Base-by-base conservation (phyloP, 2,329 filamentous ascomycete species). In the Claviceps humidiphila region DNA sequence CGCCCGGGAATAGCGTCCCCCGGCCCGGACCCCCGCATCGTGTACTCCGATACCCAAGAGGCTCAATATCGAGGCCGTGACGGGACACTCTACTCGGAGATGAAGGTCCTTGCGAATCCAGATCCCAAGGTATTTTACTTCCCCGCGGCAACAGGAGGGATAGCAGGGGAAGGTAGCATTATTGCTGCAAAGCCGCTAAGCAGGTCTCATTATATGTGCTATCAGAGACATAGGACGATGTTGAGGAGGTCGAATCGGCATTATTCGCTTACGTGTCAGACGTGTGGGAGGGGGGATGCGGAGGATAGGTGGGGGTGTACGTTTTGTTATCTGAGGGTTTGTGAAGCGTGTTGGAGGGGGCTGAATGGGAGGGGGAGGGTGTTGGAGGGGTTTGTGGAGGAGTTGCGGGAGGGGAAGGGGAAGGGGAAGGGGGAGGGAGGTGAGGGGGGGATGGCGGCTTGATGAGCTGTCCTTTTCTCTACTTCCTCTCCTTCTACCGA, bases 221-320 rank as follows among this genome's bases (percentile, higher is more conserved):
- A 74, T 53, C 70, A 71, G 42, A 61, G 62, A 3, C 78, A 81
- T 60, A 61, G 61, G 47, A 68, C 63, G 47, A 76, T 80, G 72
- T 68, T 73, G 51, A 64, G 69, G 40, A 70, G 71, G 51, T 64
- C 66, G 54, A 80, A 81, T 61, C 63, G 60, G 47, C 61, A 71
- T 58, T 75, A 78, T 59, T 69, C 76, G 2, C 66, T 80, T 20
- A 68, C 74, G 11, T 81, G 78, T 61, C 74, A 78, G 62, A 69
- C 72, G 3, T 81, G 78, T 62, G 68, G 69, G 50, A 67, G 66
- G 53, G 65, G 67, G 49, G 74, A 78, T 53, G 58, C 61, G 6
- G 68, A 71, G 45, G 64, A 71, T 55, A 71, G 76, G 39, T 73
- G 66, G 63, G 67, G 66, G 20, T 80, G 76, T 60, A 63, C 64